These are phyloP conservation scores for Phytophthora niederhauseri DNA, from an alignment of 352 stramenopile genomes.

Conservation along the genomic window DNA sequence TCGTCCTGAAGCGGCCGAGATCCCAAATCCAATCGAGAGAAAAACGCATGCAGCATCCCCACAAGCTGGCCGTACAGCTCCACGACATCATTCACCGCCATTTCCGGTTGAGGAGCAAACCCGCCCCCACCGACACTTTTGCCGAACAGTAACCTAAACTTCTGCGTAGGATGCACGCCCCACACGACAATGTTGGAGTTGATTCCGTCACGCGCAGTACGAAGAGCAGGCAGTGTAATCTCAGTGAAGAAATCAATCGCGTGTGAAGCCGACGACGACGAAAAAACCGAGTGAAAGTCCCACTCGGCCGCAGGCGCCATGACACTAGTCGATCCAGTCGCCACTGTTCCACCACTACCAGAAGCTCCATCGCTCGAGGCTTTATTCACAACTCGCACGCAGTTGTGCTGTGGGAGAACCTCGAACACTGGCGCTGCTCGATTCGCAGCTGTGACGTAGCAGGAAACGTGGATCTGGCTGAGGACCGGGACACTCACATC, in stretches of 20 bases:
- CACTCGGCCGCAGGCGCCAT: constrained; percentile 42
- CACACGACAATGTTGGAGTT: constrained; percentile 72
- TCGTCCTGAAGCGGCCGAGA: constrained; percentile 3
- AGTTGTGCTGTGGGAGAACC: constrained; percentile 47
- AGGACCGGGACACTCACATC: constrained; percentile 21
- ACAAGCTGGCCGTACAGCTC: constrained; percentile 67
- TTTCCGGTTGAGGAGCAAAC: constrained; percentile 19
- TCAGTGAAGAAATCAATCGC: constrained; percentile 60
- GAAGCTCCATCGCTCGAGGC: constrained; percentile 10
- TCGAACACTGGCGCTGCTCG: constrained; percentile 68
- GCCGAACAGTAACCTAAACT: constrained; percentile 73
- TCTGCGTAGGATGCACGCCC: constrained; percentile 74
- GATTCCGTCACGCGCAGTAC: constrained; percentile 49
- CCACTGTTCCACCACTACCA: neutral
- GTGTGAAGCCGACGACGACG: constrained; percentile 46
- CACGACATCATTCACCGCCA: constrained; percentile 44
- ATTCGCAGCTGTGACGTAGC: constrained; percentile 76
- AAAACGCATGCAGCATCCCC: constrained; percentile 58
- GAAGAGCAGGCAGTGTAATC: constrained; percentile 55
- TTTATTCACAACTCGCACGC: constrained; percentile 53
- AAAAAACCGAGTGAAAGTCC: constrained; percentile 67
- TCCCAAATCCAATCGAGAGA: constrained; percentile 31
- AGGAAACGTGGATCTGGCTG: constrained; percentile 64
- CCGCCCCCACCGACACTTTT: constrained; percentile 45
- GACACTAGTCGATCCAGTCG: neutral